Conservation (phyloP, 768 basidiomycete genomes). For the Neoboletus magnificus region DNA sequence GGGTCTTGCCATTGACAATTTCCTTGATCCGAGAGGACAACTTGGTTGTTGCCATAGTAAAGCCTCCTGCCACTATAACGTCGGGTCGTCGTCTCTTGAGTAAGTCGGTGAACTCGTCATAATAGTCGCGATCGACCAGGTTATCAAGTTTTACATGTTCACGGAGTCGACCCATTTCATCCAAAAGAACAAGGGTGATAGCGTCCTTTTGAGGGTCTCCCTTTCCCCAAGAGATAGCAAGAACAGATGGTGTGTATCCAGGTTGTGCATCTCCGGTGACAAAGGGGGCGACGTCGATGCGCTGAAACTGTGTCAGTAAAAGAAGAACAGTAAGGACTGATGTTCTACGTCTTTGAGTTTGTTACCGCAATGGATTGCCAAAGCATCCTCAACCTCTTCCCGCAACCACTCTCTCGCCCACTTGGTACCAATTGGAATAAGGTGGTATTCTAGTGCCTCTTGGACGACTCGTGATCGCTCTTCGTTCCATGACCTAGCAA, state of each 20-base stretch:
- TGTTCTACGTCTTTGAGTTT: constrained; percentile 66
- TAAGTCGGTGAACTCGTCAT: constrained; percentile 78
- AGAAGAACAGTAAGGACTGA: background rate
- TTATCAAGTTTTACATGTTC: constrained; percentile 89
- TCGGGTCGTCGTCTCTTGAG: constrained; percentile 80
- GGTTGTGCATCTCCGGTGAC: constrained; percentile 55
- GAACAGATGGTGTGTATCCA: constrained; percentile 73
- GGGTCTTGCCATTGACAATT: constrained; percentile 35
- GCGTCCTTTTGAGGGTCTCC: constrained; percentile 92
- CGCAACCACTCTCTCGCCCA: constrained; percentile 88
- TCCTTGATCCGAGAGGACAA: constrained; percentile 64
- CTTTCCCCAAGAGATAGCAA: constrained; percentile 92
- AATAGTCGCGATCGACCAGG: constrained; percentile 63
- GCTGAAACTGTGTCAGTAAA: constrained; percentile 42
- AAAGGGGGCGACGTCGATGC: constrained; percentile 81
- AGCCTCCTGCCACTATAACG: constrained; percentile 86
- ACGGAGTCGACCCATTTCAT: constrained; percentile 86
- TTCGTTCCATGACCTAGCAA: constrained; percentile 88
- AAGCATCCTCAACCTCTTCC: constrained; percentile 84
- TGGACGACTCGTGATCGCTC: constrained; percentile 76
- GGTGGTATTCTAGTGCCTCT: constrained; percentile 72
- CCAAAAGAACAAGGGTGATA: constrained; percentile 80
- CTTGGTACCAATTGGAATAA: constrained; percentile 81
- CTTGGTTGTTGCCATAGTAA: constrained; percentile 77
- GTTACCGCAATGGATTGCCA: constrained; percentile 65